These are phyloP conservation scores for Fusarium liriodendri DNA, from an alignment of 2,329 filamentous ascomycete genomes.

Conservation along the genomic window DNA sequence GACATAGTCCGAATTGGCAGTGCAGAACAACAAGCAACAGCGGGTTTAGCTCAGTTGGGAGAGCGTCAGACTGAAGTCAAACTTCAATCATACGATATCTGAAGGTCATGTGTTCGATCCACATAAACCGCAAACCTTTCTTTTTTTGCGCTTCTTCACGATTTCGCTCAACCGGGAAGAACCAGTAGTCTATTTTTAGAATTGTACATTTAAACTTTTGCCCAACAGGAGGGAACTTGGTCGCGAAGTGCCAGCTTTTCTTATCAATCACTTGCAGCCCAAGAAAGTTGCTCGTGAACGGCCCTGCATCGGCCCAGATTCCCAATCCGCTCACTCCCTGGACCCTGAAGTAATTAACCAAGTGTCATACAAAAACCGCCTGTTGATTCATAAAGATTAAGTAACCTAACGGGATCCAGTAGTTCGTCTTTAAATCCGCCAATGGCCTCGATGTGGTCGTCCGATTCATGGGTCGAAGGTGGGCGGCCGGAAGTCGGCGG, in stretches of 20 bases:
- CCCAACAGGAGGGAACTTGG: neutral
- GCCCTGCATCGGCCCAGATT: neutral
- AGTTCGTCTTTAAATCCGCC: conserved; percentile 13
- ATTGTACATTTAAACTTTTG: neutral
- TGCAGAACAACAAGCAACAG: neutral
- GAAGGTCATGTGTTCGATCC: conserved; percentile 48
- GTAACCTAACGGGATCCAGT: conserved; percentile 6
- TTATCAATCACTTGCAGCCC: neutral
- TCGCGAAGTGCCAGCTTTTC: neutral
- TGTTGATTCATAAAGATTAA: conserved; percentile 1
- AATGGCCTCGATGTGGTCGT: conserved; percentile 14
- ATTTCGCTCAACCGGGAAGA: neutral
- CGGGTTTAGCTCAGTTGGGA: conserved; percentile 49
- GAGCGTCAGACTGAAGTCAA: conserved; percentile 41
- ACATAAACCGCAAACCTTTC: conserved; percentile 41
- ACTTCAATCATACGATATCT: conserved; percentile 42
- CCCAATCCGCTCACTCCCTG: neutral
- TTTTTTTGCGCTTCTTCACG: conserved; percentile 16
- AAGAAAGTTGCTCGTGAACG: neutral
- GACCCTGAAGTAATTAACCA: conserved; percentile 3
- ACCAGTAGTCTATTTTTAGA: neutral
- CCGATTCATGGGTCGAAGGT: conserved; percentile 13
- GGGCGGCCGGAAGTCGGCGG: conserved; percentile 30
- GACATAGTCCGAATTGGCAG: neutral
- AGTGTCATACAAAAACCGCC: neutral